Evolutionary conservation across 2,329 filamentous ascomycete species (phyloP), one percentile per base, ranked within the genome.

Genomic region (Tolypocladium album): DNA sequence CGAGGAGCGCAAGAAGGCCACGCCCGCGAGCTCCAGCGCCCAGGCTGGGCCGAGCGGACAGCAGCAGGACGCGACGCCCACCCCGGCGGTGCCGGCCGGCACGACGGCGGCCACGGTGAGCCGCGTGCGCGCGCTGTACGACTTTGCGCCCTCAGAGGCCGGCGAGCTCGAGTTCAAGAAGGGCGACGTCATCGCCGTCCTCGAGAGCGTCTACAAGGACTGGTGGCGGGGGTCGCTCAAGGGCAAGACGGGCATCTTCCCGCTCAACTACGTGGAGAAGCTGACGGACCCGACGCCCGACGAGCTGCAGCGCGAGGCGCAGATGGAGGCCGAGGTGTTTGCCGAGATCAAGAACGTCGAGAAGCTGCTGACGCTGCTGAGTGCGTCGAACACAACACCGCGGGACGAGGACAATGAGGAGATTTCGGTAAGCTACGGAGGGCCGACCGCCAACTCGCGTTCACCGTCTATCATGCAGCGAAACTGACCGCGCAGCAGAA

Each of bases 181-280:
- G 76, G 93, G 94, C 36, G 94, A 99, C 71, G 88, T 97, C 47
- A 99, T 99, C 72, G 93, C 94, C 1, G 94, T 99, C 20, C 81
- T 99, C 47, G 94, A 97, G 75, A 97, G 92, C 1, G 94, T 97
- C 1, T 99, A 95, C 78, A 99, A 97, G 75, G 94, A 99, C 74
- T 99, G 94, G 94, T 99, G 94, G 94, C 93, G 96, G 67, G 94
- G 94, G 1, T 96, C 92, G 50, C 78, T 99, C 61, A 87, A 92
- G 70, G 94, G 94, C 24, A 91, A 97, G 74, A 97, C 92, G 8
- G 94, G 94, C 67, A 99, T 99, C 65, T 99, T 99, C 75, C 94
- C 94, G 8, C 82, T 99, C 65, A 99, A 99, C 77, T 99, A 99
- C 70, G 94, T 99, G 20, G 94, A 99, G 77, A 99, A 99, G 75